phyloP scores from a whole-genome alignment of 805 yeast species.

The Torulaspora indica region DNA sequence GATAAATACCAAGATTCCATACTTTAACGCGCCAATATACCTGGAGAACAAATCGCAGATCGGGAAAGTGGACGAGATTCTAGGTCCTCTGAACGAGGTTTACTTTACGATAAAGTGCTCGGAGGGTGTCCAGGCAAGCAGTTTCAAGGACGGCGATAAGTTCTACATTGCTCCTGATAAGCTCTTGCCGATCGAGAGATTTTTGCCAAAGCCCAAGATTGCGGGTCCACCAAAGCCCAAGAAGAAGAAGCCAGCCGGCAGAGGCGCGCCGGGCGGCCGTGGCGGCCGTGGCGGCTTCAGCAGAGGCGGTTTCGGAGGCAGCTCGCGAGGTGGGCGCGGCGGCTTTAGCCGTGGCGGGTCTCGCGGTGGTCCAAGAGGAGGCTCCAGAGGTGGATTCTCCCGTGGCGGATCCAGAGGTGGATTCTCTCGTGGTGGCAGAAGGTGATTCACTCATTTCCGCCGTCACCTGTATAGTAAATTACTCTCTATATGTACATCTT shows the following conservation, averaged over 20 bases:
- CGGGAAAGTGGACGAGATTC: slow-evolving; percentile 96
- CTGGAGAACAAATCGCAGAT: slow-evolving; percentile 92
- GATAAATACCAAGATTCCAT: slow-evolving; percentile 89
- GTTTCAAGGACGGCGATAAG: slow-evolving; percentile 94
- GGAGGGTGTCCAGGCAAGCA: slow-evolving; percentile 91
- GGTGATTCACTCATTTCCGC: slow-evolving; percentile 14
- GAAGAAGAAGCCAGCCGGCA: slow-evolving; percentile 58
- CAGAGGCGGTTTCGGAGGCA: slow-evolving; percentile 39
- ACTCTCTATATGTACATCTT: slow-evolving; percentile 9
- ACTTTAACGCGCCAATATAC: slow-evolving; percentile 97
- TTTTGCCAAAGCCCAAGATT: slow-evolving; percentile 91
- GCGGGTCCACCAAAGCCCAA: slow-evolving; percentile 77
- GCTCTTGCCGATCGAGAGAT: slow-evolving; percentile 90
- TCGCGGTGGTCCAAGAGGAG: slow-evolving; percentile 12
- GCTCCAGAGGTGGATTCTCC: slow-evolving; percentile 15
- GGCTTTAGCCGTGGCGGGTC: slow-evolving; percentile 19
- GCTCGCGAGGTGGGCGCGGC: slow-evolving; percentile 35
- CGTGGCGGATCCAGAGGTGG: slow-evolving; percentile 15
- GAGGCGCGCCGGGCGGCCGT: slow-evolving; percentile 47
- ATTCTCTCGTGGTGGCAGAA: slow-evolving; percentile 24
- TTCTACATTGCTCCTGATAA: slow-evolving; percentile 94
- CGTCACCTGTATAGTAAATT: slow-evolving; percentile 14
- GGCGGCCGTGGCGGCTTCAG: slow-evolving; percentile 40
- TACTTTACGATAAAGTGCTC: slow-evolving; percentile 92
- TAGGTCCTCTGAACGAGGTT: slow-evolving; percentile 98